phyloP scores from a whole-genome alignment of 1,284 basidiomycete genomes.

The Tylopilus sp. region DNA sequence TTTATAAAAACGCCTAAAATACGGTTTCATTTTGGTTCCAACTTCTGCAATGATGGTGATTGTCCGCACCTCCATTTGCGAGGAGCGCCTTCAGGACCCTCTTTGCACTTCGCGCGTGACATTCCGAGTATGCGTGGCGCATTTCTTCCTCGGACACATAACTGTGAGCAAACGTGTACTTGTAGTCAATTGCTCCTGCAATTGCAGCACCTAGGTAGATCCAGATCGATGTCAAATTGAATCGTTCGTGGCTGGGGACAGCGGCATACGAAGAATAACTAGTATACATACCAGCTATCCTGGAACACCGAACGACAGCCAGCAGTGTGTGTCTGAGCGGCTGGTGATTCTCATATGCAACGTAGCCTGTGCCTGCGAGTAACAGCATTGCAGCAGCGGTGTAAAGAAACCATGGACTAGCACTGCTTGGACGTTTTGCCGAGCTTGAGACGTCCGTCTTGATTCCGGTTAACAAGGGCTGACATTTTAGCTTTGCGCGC shows the following conservation, averaged over 20 bases:
- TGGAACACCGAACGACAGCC: slow-evolving; percentile 70
- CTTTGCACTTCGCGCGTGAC: slow-evolving; percentile 77
- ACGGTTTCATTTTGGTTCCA: not conserved
- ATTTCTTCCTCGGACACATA: slow-evolving; percentile 58
- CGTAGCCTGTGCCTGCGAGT: slow-evolving; percentile 39
- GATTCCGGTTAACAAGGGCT: slow-evolving; percentile 14
- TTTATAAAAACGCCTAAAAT: slow-evolving; percentile 83
- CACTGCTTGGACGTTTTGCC: slow-evolving; percentile 6
- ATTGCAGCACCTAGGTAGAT: slow-evolving; percentile 53
- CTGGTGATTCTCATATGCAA: slow-evolving; percentile 57
- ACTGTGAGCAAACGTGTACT: slow-evolving; percentile 61
- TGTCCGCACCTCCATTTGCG: slow-evolving; percentile 73
- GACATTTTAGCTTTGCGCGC: slow-evolving; percentile 4
- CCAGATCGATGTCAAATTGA: not conserved
- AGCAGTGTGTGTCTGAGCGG: slow-evolving; percentile 62
- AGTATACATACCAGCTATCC: slow-evolving; percentile 52
- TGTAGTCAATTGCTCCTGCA: slow-evolving; percentile 79
- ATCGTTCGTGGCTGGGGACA: slow-evolving; percentile 4
- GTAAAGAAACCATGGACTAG: slow-evolving; percentile 26
- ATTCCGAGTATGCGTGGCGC: slow-evolving; percentile 63
- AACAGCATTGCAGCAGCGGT: slow-evolving; percentile 18
- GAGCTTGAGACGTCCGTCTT: not conserved
- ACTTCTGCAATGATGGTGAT: not conserved
- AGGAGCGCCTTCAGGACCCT: slow-evolving; percentile 77
- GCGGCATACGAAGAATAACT: not conserved